These are phyloP conservation scores for Vitis hybrid DNA, from an alignment of 177 flowering plant species.

Conservation along the genomic window DNA sequence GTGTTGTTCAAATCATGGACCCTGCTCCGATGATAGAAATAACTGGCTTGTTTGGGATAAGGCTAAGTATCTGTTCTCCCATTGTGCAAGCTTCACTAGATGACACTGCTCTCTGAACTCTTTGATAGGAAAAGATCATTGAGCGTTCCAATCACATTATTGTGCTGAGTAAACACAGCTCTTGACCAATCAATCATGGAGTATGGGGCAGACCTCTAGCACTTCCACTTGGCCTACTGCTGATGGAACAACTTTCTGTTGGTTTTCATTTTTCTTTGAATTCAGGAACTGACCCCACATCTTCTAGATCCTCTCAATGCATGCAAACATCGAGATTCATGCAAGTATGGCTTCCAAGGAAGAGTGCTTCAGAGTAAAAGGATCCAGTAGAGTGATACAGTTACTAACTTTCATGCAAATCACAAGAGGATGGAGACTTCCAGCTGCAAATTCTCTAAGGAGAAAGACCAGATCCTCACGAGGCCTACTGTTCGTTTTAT, in stretches of 20 bases:
- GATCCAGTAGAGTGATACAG: too few species aligned
- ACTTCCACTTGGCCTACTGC: too few species aligned
- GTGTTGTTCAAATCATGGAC: conserved; percentile 92
- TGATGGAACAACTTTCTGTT: too few species aligned
- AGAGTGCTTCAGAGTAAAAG: too few species aligned
- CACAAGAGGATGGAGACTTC: too few species aligned
- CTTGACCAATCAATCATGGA: conserved; percentile 92
- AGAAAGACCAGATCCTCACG: conserved; percentile 24
- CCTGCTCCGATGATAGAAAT: conserved; percentile 92
- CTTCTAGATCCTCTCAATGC: conserved; percentile 66
- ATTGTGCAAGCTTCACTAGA: conserved; percentile 48
- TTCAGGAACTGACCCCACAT: conserved; percentile 29
- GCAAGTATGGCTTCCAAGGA: conserved; percentile 53
- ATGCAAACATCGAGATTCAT: conserved; percentile 67
- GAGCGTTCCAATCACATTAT: conserved; percentile 49
- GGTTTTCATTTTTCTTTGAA: too few species aligned
- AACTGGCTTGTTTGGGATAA: conserved; percentile 94
- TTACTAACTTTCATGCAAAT: too few species aligned
- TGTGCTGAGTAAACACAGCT: too few species aligned
- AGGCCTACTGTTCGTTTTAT: conserved; percentile 40
- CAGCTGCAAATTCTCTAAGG: too few species aligned
- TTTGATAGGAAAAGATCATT: too few species aligned
- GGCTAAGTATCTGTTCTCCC: conserved; percentile 96
- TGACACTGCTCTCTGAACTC: too few species aligned
- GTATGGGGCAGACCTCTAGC: conserved; percentile 86